A percentile compares a stretch with the other conserved stretches of the same genome.
Evolutionary conservation across 805 yeast species (phyloP).

Genomic region (Clavispora carvajalis): DNA sequence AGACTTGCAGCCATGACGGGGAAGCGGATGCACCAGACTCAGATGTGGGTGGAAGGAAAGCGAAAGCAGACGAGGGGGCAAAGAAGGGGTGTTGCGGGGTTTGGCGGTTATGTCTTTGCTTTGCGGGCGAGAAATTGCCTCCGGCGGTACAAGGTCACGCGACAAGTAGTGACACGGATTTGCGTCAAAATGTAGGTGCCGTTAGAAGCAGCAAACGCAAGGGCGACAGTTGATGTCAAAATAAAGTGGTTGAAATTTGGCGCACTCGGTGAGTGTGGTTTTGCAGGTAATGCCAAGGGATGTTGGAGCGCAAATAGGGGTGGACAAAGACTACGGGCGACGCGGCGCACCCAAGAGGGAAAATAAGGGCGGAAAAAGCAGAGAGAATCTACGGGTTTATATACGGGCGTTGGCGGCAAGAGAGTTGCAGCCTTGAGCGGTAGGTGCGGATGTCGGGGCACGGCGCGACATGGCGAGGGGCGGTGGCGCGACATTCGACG

Average conservation of each 20-base stretch:
- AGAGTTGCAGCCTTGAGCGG: not conserved
- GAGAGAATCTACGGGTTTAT: not conserved
- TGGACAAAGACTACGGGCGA: not conserved
- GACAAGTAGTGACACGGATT: not conserved
- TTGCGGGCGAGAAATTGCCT: not conserved
- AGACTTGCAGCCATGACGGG: conserved; percentile 31
- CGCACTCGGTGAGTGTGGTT: not conserved
- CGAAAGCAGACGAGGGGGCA: no score
- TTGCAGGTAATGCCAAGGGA: not conserved
- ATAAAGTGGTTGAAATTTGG: not conserved
- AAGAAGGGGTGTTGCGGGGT: no score
- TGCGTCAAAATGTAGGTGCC: not conserved
- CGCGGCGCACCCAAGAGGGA: not conserved
- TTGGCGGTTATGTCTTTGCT: no score
- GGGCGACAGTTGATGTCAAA: not conserved
- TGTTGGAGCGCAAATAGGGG: not conserved
- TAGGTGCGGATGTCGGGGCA: not conserved
- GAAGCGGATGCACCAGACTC: no score
- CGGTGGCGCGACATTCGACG: conserved; percentile 1
- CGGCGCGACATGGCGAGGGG: conserved; percentile 6
- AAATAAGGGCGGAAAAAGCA: no score
- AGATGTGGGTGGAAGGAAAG: not conserved
- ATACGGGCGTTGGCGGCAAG: not conserved
- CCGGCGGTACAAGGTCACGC: not conserved
- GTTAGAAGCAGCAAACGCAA: not conserved